phyloP scores from a whole-genome alignment of 1,284 basidiomycete species.

The Trametes pubescens region DNA sequence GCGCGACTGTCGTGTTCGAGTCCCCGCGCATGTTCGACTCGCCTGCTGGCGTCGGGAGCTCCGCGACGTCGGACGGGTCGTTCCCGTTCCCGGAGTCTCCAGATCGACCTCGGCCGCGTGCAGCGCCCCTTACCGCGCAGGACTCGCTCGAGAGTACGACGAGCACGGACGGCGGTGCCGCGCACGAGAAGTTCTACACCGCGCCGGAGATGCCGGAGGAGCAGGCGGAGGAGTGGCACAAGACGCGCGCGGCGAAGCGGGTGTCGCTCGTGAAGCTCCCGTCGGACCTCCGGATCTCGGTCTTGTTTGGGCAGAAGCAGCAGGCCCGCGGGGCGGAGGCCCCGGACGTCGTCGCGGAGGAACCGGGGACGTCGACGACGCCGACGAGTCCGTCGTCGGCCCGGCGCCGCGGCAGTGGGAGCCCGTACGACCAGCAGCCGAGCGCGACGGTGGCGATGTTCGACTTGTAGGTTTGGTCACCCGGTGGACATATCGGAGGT shows the following conservation, averaged over 20 bases:
- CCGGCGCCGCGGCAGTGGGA: constrained; percentile 23
- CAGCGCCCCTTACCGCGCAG: constrained; percentile 33
- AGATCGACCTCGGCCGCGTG: constrained; percentile 26
- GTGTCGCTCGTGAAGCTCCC: constrained; percentile 82
- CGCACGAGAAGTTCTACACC: constrained; percentile 56
- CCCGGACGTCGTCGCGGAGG: constrained; percentile 30
- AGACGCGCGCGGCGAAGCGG: constrained; percentile 82
- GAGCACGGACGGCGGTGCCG: constrained; percentile 31
- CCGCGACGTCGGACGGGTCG: constrained; percentile 26
- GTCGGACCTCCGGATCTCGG: constrained; percentile 56
- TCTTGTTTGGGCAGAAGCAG: constrained; percentile 42
- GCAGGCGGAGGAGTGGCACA: constrained; percentile 85
- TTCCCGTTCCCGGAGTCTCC: constrained; percentile 34
- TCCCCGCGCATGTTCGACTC: constrained; percentile 48
- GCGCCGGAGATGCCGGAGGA: constrained; percentile 59
- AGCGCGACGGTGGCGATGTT: constrained; percentile 35
- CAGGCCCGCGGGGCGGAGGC: constrained; percentile 12
- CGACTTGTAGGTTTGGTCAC: constrained; percentile 27
- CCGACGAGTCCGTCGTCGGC: constrained; percentile 30
- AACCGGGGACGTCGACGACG: constrained; percentile 28
- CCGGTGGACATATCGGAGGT: background rate
- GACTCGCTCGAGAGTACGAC: constrained; percentile 37
- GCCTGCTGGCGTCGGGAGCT: constrained; percentile 23
- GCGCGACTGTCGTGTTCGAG: constrained; percentile 45
- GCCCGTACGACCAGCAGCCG: constrained; percentile 27